Evolutionary conservation across 805 yeast species (phyloP), one percentile per base, ranked within the genome.

Genomic region (Starmerella asiatica): DNA sequence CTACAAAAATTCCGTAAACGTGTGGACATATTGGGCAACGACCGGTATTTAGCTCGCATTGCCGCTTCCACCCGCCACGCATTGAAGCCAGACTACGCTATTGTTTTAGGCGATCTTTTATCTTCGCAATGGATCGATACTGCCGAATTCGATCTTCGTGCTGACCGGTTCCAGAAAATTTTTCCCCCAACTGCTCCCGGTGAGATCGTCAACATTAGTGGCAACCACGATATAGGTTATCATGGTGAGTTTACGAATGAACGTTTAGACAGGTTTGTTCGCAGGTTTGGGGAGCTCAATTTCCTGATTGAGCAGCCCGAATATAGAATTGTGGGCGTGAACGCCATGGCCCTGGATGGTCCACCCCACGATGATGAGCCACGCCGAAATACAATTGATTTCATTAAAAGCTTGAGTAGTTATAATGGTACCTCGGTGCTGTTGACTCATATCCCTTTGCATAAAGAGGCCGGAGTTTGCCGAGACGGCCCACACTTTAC

Each of bases 191-290:
- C 9, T 8, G 37, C 26, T 4, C 42, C 37, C 17, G 45, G 47
- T 5, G 29, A 11, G 28, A 73, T 88, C 54, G 70, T 84, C 45
- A 91, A 91, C 56, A 63, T 91, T 34, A 77, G 93, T 1, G 98
- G 98, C 2, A 91, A 91, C 57, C 98, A 91, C 57, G 98, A 91
- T 57, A 76, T 88, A 35, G 98, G 98, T 0, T 88, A 91, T 56
- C 73, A 81, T 35, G 97, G 97, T 0, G 98, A 91, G 59, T 83
- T 93, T 30, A 85, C 94, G 0, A 75, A 76, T 64, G 95, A 83
- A 53, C 93, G 93, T 53, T 73, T 84, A 75, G 73, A 82, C 1
- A 67, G 98, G 48, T 91, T 75, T 62, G 68, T 67, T 39, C 62
- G 63, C 29, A 62, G 79, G 21, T 91, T 80, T 60, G 98, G 98